These are phyloP conservation scores for slime mould (Dictyostelium discoideum) DNA, from an alignment of 78 protist genomes.

Conservation along the genomic window DNA sequence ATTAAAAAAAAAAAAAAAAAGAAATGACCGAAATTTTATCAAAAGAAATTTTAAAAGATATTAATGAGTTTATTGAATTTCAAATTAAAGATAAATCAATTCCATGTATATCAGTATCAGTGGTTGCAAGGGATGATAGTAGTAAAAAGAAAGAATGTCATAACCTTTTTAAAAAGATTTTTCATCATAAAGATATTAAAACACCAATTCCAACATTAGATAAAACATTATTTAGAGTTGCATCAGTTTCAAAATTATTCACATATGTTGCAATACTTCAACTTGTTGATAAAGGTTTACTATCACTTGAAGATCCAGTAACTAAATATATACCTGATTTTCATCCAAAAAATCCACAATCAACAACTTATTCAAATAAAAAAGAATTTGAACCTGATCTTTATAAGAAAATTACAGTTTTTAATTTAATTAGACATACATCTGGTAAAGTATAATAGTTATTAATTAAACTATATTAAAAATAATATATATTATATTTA, in stretches of 20 bases:
- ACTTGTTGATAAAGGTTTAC: constrained; percentile 31
- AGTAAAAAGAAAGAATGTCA: background rate
- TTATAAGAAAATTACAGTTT: constrained; percentile 25
- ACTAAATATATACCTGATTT: constrained; percentile 64
- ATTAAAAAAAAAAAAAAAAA: background rate
- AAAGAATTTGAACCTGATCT: background rate
- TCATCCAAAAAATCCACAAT: constrained; percentile 32
- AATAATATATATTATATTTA: background rate
- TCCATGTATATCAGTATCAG: constrained; percentile 25
- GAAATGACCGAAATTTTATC: background rate
- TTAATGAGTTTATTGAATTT: constrained; percentile 19
- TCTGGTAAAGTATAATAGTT: constrained; percentile 17
- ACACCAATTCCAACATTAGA: constrained; percentile 42
- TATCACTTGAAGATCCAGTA: constrained; percentile 30
- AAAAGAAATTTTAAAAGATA: constrained; percentile 16
- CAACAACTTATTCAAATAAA: background rate
- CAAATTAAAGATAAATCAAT: constrained; percentile 33
- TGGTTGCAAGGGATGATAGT: background rate
- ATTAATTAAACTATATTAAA: background rate
- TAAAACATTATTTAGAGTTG: constrained; percentile 48
- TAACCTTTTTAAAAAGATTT: background rate
- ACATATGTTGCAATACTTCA: constrained; percentile 45
- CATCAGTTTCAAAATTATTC: constrained; percentile 55
- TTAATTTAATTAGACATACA: constrained; percentile 65
- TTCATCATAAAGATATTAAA: constrained; percentile 22